Conservation (phyloP, 2,329 filamentous ascomycete species). For the Bipolaris zeicola region DNA sequence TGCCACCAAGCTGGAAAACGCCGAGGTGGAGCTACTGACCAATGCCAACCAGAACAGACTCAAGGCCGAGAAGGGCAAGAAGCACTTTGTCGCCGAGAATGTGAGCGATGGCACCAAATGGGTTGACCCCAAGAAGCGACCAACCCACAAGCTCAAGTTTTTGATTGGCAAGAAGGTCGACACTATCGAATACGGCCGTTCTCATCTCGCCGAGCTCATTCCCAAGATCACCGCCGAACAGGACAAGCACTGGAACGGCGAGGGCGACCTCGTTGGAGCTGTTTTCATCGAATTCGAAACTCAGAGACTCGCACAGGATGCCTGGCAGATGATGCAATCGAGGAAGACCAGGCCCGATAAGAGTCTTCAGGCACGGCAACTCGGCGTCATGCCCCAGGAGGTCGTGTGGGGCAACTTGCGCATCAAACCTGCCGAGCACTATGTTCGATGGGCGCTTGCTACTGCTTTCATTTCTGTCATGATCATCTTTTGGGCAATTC, state of each 20-base stretch:
- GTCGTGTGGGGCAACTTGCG: slow-evolving; percentile 55
- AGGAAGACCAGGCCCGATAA: slow-evolving; percentile 43
- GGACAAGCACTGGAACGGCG: slow-evolving; percentile 67
- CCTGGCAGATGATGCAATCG: slow-evolving; percentile 69
- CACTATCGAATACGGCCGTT: slow-evolving; percentile 84
- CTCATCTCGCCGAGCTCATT: slow-evolving; percentile 73
- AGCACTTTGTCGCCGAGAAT: slow-evolving; percentile 51
- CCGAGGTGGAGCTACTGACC: slow-evolving; percentile 52
- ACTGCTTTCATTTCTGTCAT: slow-evolving; percentile 49
- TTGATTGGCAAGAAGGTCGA: slow-evolving; percentile 58
- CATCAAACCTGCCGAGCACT: slow-evolving; percentile 43
- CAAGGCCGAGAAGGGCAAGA: slow-evolving; percentile 63
- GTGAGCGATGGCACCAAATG: slow-evolving; percentile 52
- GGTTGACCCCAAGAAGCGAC: slow-evolving; percentile 49
- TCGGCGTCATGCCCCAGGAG: slow-evolving; percentile 54
- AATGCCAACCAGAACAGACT: slow-evolving; percentile 69
- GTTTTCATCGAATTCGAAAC: slow-evolving; percentile 88
- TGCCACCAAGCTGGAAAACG: slow-evolving; percentile 52
- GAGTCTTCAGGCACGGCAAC: slow-evolving; percentile 48
- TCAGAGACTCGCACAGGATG: slow-evolving; percentile 82
- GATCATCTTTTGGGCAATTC: slow-evolving; percentile 55
- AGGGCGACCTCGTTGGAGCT: slow-evolving; percentile 70
- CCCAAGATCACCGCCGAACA: slow-evolving; percentile 73
- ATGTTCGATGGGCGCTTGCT: slow-evolving; percentile 38
- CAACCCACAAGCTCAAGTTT: slow-evolving; percentile 49